Evolutionary conservation across 1,284 basidiomycete genomes (phyloP), one percentile per base, ranked within the genome.

Genomic region (Schizopora paradoxa): DNA sequence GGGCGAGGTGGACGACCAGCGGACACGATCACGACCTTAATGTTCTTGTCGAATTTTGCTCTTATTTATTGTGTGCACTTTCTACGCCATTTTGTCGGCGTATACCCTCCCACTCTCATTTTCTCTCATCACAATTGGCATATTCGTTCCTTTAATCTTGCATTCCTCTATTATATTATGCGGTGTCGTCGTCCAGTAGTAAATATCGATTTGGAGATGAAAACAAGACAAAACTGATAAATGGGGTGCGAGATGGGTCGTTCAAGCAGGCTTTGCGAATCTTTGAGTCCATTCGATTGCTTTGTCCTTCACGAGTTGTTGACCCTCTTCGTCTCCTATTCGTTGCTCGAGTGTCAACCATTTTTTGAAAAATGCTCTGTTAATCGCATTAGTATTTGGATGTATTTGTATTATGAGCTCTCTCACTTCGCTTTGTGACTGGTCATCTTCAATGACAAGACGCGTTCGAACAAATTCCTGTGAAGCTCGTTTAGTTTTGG

Each of bases 341-440:
- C 81, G 76, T 56, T 81, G 80, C 66, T 99, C 96, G 36, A 97
- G 68, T 48, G 84, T 83, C 31, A 99, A 73, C 91, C 95, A 98
- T 66, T 98, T 98, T 66, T 99, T 99, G 77, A 98, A 96, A 63
- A 95, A 84, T 31, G 83, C 80, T 66, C 87, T 88, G 50, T 8
- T 45, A 31, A 29, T 51, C 23, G 55, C 27, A 55, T 46, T 42
- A 47, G 58, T 28, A 19, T 66, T 11, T 2, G 10, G 14, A 21
- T 4, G 19, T 10, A 8, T n/a, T 10, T 11, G 11, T 6, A 35
- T 16, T 10, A 32, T 16, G 6, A 22, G 19, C 28, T 14, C 11
- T 32, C 78, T 56, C 62, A 91, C 88, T 95, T 95, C 44, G 91
- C 91, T 68, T 95, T 94, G 64, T 96, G 93, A 58, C 82, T 89